Evolutionary conservation across 192 early-diverging fungal species (phyloP), one percentile per base, ranked within the genome.

Genomic region (Rhizophagus sp.): DNA sequence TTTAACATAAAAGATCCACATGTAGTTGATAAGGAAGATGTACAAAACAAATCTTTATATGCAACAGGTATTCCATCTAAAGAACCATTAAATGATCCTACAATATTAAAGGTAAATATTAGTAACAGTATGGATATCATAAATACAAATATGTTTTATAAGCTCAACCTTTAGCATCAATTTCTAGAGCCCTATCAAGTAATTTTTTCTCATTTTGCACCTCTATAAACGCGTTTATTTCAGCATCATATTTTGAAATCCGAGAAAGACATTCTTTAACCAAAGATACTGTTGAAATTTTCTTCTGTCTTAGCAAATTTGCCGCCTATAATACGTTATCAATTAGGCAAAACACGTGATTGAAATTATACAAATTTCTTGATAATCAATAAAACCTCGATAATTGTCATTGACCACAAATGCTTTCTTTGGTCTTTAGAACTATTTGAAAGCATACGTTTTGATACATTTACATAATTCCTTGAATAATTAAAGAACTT

Each of bases 11-110:
- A 75, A 1, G 97, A 98, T 8, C 87, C 90, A 77, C 97, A 98
- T 4, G 94, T 93, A 3, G 94, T 94, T 22, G 87, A 83, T n/a
- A 88, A 74, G 5, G 69, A 69, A 5, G 72, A 62, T 0, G 91
- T 93, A 65, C 91, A 92, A 77, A 98, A 90, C 74, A 96, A 96
- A 87, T 90, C 91, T 80, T 98, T 98, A 76, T 95, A 83, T 15
- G 88, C 94, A 10, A 96, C 83, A 0, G 91, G 83, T 75, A 92
- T 86, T 11, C 90, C 95, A 44, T 92, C 87, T 15, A 96, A 76
- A n/a, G 85, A 79, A 7, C 89, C 44, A 22, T 83, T 67, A 82
- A 81, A 50, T 49, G 47, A 57, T 82, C 81, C 61, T 66, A 52
- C 65, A 73, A 61, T 62, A 11, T 6, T 13, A 27, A 39, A 39